These are phyloP conservation scores for Gossypium davidsonii DNA, from an alignment of 441 rosid species.

Conservation along the genomic window DNA sequence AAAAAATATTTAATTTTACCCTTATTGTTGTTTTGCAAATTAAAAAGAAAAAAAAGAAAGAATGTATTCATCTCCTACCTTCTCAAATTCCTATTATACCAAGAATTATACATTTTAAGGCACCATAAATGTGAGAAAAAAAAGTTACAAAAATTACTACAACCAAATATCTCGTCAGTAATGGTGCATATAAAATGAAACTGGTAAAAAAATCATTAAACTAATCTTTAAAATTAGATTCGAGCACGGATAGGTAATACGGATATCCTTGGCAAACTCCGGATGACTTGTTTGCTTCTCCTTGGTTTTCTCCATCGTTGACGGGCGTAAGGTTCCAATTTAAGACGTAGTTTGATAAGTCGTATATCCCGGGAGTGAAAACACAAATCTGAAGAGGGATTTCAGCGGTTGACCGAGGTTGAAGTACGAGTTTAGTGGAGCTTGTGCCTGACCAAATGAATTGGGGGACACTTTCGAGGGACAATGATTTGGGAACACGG, in stretches of 20 bases:
- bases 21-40: not conserved
- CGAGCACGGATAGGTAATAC: constrained; percentile 58
- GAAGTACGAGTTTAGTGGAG: constrained; percentile 46
- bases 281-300: constrained; percentile 26
- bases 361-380: constrained; percentile 75
- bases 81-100: constrained; percentile 1
- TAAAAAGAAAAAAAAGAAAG: not conserved
- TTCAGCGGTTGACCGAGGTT: constrained; percentile 51
- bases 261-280: constrained; percentile 77
- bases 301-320: constrained; percentile 24
- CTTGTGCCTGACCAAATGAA: constrained; percentile 85
- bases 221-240: constrained; percentile 37
- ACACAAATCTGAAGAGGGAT: constrained; percentile 68
- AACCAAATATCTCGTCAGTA: constrained; percentile 1
- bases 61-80: not conserved
- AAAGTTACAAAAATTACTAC: constrained; percentile 26
- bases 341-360: constrained; percentile 65
- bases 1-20: not conserved
- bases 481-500: constrained; percentile 24
- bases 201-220: not conserved
- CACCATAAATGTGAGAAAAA: constrained; percentile 27
- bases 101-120: constrained; percentile 19
- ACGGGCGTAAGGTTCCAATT: constrained; percentile 48
- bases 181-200: not conserved
- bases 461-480: constrained; percentile 54